phyloP scores from a whole-genome alignment of 2,329 filamentous ascomycete genomes.

The Cadophora sp. region DNA sequence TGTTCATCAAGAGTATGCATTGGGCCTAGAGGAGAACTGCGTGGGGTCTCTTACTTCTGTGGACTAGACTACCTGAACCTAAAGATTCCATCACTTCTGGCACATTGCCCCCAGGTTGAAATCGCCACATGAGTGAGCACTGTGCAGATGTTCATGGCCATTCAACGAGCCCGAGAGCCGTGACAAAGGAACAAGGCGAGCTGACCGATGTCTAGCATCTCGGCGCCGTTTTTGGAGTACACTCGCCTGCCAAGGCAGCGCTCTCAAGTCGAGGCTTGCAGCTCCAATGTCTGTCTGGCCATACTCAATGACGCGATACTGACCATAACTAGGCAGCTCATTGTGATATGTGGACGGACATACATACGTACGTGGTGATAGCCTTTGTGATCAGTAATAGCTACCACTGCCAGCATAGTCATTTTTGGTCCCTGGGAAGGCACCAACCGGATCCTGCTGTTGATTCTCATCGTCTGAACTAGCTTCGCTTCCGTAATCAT shows the following conservation, averaged over 20 bases:
- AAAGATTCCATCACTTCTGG: neutral
- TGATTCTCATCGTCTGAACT: constrained; percentile 50
- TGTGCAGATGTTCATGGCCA: neutral
- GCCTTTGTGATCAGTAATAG: constrained; percentile 37
- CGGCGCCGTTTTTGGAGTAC: neutral
- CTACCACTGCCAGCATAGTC: constrained; percentile 47
- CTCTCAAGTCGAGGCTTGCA: neutral
- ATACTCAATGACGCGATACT: neutral
- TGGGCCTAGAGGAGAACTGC: neutral
- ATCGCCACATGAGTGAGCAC: neutral
- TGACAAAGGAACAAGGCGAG: neutral
- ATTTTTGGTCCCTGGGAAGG: constrained; percentile 55
- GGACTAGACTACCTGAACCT: constrained; percentile 6
- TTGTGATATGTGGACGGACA: neutral
- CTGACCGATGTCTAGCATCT: neutral
- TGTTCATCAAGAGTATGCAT: neutral
- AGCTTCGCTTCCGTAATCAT: constrained; percentile 49
- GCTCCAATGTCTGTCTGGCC: neutral
- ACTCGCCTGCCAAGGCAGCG: neutral
- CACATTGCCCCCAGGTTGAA: neutral
- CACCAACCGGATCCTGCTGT: constrained; percentile 49
- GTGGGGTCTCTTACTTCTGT: neutral
- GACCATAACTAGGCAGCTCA: neutral
- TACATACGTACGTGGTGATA: neutral
- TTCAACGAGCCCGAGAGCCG: neutral